Evolutionary conservation across 371 early-diverging fungal genomes (phyloP).

Genomic region (Batkoa obscura): DNA sequence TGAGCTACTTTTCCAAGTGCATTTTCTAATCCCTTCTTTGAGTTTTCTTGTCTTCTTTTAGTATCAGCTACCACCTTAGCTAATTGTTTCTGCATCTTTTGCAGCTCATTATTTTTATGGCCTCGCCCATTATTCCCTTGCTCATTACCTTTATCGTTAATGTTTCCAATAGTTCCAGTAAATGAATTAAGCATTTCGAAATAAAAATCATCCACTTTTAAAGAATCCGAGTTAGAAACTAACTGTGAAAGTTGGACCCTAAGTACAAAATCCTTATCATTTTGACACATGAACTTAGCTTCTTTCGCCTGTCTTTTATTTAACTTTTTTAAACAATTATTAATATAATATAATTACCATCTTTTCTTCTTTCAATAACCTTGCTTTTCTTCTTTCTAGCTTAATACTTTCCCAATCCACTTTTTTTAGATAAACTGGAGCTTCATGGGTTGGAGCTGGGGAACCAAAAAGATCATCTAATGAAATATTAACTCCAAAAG

Average conservation of each 20-base stretch:
- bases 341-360: neutral
- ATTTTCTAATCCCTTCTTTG: constrained; percentile 55
- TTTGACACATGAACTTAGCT: constrained; percentile 73
- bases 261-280: constrained; percentile 80
- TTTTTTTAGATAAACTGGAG: neutral
- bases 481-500: neutral
- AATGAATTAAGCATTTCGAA: constrained; percentile 58
- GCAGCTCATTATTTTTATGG: constrained; percentile 16
- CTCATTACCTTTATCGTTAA: constrained; percentile 8
- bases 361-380: neutral
- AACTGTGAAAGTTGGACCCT: constrained; percentile 84
- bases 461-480: neutral
- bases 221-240: constrained; percentile 57
- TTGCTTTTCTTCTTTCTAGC: neutral
- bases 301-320: constrained; percentile 35
- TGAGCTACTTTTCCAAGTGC: constrained; percentile 87
- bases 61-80: constrained; percentile 82
- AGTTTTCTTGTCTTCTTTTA: constrained; percentile 64
- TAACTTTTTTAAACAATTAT: neutral
- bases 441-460: neutral
- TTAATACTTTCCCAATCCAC: neutral
- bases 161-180: constrained; percentile 14
- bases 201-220: constrained; percentile 82
- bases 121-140: constrained; percentile 10
- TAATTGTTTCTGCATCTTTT: constrained; percentile 79